phyloP scores from a whole-genome alignment of 2,329 filamentous ascomycete species.

The Epichloe festucae region DNA sequence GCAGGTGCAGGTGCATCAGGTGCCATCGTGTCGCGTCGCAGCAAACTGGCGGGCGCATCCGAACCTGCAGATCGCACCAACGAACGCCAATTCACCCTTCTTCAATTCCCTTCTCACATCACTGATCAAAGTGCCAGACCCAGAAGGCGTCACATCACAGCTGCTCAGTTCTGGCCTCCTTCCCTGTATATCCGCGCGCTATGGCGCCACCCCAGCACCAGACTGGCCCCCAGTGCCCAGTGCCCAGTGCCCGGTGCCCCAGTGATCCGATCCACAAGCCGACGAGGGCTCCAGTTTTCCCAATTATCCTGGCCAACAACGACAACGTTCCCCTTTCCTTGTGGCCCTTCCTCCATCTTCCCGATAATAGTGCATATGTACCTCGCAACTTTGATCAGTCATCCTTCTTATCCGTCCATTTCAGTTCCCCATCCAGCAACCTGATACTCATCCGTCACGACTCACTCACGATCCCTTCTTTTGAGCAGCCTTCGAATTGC shows the following conservation, averaged over 20 bases:
- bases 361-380: background rate
- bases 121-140: too few species aligned
- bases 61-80: background rate
- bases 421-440: background rate
- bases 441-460: background rate
- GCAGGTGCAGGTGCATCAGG: too few species aligned
- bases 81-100: background rate
- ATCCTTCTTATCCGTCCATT: background rate
- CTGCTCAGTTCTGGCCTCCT: background rate
- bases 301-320: constrained; percentile 3
- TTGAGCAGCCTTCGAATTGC: background rate
- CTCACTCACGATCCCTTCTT: background rate
- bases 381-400: background rate
- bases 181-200: background rate
- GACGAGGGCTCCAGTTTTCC: constrained; percentile 8
- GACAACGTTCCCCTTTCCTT: constrained; percentile 5
- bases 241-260: too few species aligned
- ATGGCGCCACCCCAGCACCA: background rate
- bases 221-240: too few species aligned
- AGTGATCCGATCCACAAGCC: background rate
- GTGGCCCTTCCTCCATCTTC: background rate
- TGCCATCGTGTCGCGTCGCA: too few species aligned
- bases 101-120: too few species aligned
- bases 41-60: background rate
- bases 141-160: background rate